These are phyloP conservation scores for Porphyrellus cyaneotinctus DNA, from an alignment of 768 basidiomycete species.

Conservation along the genomic window DNA sequence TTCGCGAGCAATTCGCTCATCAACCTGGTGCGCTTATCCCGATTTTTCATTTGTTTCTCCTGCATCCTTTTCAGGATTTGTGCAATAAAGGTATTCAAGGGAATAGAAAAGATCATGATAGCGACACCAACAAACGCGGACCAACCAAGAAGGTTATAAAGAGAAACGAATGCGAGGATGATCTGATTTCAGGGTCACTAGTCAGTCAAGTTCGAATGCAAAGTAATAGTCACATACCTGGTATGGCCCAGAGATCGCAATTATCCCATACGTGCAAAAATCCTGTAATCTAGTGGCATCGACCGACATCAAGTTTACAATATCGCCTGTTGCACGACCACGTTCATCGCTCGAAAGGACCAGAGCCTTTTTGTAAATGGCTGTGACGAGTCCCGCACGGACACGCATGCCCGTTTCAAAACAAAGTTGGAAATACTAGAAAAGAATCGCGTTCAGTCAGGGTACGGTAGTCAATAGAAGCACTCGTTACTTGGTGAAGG, in stretches of 20 bases:
- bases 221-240: slow-evolving; percentile 46
- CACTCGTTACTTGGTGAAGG: slow-evolving; percentile 63
- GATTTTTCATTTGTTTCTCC: slow-evolving; percentile 88
- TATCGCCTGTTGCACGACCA: slow-evolving; percentile 80
- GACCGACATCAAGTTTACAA: slow-evolving; percentile 92
- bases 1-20: slow-evolving; percentile 95
- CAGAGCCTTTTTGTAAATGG: slow-evolving; percentile 83
- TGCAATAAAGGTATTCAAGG: slow-evolving; percentile 72
- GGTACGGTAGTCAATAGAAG: neutral
- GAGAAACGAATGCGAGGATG: slow-evolving; percentile 79
- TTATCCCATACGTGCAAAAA: slow-evolving; percentile 77
- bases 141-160: slow-evolving; percentile 91
- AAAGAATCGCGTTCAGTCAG: neutral
- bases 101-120: slow-evolving; percentile 81
- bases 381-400: slow-evolving; percentile 80
- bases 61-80: slow-evolving; percentile 70
- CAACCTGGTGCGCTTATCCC: slow-evolving; percentile 75
- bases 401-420: slow-evolving; percentile 92
- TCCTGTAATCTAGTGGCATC: slow-evolving; percentile 79
- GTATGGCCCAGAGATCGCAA: slow-evolving; percentile 80
- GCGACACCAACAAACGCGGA: slow-evolving; percentile 85
- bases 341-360: slow-evolving; percentile 84
- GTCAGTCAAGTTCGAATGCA: neutral
- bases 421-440: slow-evolving; percentile 79
- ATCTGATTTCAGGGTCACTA: slow-evolving; percentile 46